These are phyloP conservation scores for Ceraceosorus guamensis DNA, from an alignment of 1,284 basidiomycete genomes.

Conservation along the genomic window DNA sequence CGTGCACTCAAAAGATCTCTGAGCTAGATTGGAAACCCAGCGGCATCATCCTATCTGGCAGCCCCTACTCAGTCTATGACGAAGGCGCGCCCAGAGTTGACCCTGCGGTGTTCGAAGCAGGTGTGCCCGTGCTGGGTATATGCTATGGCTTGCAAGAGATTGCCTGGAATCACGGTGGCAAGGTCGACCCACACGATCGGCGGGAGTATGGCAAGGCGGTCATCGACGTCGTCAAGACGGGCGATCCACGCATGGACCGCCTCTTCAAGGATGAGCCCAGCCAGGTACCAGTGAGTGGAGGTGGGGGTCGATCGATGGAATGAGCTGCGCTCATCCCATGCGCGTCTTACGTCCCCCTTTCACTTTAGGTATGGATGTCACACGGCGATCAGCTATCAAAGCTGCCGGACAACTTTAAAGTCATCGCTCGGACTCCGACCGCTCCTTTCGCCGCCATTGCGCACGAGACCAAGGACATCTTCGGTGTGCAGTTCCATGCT, in stretches of 20 bases:
- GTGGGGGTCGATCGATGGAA: no score
- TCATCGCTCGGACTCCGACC: constrained; percentile 76
- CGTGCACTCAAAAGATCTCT: constrained; percentile 85
- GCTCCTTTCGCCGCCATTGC: constrained; percentile 92
- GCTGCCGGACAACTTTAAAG: constrained; percentile 74
- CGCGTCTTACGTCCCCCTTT: no score
- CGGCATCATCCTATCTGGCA: constrained; percentile 95
- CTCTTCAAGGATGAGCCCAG: constrained; percentile 78
- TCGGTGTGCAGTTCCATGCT: constrained; percentile 97
- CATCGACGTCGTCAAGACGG: constrained; percentile 67
- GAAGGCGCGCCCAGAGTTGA: constrained; percentile 87
- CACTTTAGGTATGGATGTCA: constrained; percentile 93
- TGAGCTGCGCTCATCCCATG: no score
- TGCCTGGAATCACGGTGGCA: constrained; percentile 78
- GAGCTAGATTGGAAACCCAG: constrained; percentile 91
- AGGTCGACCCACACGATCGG: constrained; percentile 80
- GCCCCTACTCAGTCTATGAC: constrained; percentile 97
- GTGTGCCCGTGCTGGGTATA: constrained; percentile 88
- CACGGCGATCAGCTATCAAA: constrained; percentile 89
- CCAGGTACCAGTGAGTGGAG: constrained; percentile 51
- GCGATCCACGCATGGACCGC: constrained; percentile 57
- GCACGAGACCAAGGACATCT: constrained; percentile 81
- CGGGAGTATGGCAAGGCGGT: constrained; percentile 91
- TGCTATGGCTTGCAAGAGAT: constrained; percentile 99
- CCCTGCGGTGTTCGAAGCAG: constrained; percentile 82